phyloP scores from a whole-genome alignment of 2,329 filamentous ascomycete species.

The Knoxdaviesia capensis region DNA sequence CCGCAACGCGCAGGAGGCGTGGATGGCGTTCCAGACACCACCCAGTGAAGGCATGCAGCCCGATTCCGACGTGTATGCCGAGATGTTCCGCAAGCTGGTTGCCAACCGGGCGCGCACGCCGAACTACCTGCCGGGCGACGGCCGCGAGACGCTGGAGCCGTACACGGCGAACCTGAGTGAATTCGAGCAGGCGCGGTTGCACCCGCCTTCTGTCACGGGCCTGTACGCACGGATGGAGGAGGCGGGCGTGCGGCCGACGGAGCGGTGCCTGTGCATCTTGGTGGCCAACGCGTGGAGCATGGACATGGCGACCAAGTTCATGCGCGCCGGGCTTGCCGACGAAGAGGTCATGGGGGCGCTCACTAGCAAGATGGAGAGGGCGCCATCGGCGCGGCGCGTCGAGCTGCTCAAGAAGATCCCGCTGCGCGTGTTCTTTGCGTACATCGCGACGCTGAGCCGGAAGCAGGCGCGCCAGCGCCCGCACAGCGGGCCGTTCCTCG shows the following conservation, averaged over 20 bases:
- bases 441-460: constrained; percentile 4
- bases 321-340: constrained; percentile 1
- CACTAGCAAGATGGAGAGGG: constrained; percentile 5
- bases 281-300: constrained; percentile 25
- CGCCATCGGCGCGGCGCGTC: constrained; percentile 1
- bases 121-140: constrained; percentile 7
- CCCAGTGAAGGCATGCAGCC: constrained; percentile 15
- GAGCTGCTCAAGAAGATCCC: constrained; percentile 1
- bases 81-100: constrained; percentile 39
- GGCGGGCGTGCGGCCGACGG: constrained; percentile 25
- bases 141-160: constrained; percentile 6
- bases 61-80: constrained; percentile 26
- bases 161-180: constrained; percentile 31
- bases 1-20: constrained; percentile 40
- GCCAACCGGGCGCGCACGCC: constrained; percentile 11
- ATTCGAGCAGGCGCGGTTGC: constrained; percentile 42
- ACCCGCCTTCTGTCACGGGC: constrained; percentile 35
- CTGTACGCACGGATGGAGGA: constrained; percentile 39
- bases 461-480: constrained; percentile 3
- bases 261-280: constrained; percentile 31
- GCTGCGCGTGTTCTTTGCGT: constrained; percentile 4
- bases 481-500: constrained; percentile 1
- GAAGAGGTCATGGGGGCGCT: no score
- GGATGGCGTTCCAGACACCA: constrained; percentile 25
- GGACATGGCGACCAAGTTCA: constrained; percentile 1